These are phyloP conservation scores for Schizosaccharomyces octosporus DNA, from an alignment of 805 yeast species.

Conservation along the genomic window DNA sequence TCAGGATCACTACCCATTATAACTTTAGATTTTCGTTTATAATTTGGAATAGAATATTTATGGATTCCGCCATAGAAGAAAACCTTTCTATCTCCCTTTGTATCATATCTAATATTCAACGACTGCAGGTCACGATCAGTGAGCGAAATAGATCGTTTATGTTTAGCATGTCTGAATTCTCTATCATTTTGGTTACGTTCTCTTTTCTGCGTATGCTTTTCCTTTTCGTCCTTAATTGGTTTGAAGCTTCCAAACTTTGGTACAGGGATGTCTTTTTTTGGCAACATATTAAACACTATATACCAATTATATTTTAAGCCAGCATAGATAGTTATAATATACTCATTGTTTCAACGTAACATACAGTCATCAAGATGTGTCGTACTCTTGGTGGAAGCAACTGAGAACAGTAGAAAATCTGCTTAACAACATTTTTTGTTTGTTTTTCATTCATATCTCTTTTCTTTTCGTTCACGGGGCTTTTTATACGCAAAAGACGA, in stretches of 20 bases:
- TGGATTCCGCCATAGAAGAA: neutral
- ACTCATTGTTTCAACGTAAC: too few relatives aligned
- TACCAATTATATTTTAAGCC: too few relatives aligned
- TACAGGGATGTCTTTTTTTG: neutral
- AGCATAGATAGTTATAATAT: too few relatives aligned
- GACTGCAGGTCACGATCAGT: neutral
- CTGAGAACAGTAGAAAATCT: too few relatives aligned
- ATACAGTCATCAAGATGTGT: too few relatives aligned
- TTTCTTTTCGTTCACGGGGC: too few relatives aligned
- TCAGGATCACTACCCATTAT: too few relatives aligned
- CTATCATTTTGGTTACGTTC: neutral
- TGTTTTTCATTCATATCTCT: neutral
- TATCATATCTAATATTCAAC: neutral
- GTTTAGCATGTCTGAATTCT: neutral
- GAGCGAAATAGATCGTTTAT: neutral
- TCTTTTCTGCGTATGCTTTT: neutral
- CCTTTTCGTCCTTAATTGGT: neutral
- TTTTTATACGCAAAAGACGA: too few relatives aligned
- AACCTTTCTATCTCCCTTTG: neutral
- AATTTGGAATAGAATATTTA: neutral
- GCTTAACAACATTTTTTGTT: neutral
- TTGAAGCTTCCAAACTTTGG: neutral
- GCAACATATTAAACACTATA: too few relatives aligned
- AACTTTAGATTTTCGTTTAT: neutral
- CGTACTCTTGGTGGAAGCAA: too few relatives aligned